These are phyloP conservation scores for Suillus sp. DNA, from an alignment of 768 basidiomycete genomes.

Conservation along the genomic window DNA sequence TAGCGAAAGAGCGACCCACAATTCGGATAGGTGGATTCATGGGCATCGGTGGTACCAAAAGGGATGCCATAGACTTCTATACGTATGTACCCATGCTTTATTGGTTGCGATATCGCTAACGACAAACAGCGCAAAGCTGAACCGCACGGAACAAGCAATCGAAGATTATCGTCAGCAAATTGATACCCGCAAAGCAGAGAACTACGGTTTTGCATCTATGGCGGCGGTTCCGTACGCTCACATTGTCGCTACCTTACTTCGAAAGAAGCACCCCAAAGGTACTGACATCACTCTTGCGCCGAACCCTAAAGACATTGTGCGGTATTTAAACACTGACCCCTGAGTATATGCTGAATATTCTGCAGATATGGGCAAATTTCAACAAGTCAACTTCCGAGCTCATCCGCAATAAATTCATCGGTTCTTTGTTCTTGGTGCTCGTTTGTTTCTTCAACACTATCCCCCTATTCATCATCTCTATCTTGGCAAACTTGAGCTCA, in stretches of 20 bases:
- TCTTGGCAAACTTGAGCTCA: conserved; percentile 86
- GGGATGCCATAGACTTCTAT: conserved; percentile 93
- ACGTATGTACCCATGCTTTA: conserved; percentile 54
- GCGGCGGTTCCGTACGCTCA: conserved; percentile 88
- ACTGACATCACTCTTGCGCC: conserved; percentile 75
- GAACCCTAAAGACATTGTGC: conserved; percentile 85
- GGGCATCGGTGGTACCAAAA: conserved; percentile 81
- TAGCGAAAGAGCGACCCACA: conserved; percentile 80
- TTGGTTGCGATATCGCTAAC: conserved; percentile 14
- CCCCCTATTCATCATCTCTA: conserved; percentile 86
- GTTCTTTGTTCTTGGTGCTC: conserved; percentile 74
- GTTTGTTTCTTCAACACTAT: conserved; percentile 96
- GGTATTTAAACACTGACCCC: conserved; percentile 22
- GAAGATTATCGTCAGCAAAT: conserved; percentile 74
- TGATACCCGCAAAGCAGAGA: conserved; percentile 77
- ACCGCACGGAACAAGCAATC: conserved; percentile 71
- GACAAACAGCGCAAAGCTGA: conserved; percentile 42
- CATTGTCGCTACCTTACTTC: conserved; percentile 72
- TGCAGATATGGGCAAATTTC: conserved; percentile 89
- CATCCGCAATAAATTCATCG: conserved; percentile 65
- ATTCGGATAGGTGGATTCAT: conserved; percentile 77
- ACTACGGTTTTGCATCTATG: conserved; percentile 91
- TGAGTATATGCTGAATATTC: neutral
- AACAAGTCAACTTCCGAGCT: conserved; percentile 69
- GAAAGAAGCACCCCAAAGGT: conserved; percentile 71